Conservation (phyloP, 202 grass and related monocot species). For the Saccharum hybrid region DNA sequence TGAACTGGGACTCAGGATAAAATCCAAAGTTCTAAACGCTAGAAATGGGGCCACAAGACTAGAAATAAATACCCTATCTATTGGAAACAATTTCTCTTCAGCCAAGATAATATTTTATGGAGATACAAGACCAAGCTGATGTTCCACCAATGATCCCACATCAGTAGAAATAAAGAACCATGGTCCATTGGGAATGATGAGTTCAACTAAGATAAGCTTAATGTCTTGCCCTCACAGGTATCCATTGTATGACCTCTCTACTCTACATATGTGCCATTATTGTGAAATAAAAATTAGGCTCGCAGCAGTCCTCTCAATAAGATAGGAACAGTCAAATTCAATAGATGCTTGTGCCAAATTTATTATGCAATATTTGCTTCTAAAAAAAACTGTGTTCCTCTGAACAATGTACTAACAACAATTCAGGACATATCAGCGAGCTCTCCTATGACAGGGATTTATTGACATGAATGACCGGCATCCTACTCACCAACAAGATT, state of each 20-base stretch:
- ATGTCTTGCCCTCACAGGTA: background rate
- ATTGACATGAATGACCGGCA: no score
- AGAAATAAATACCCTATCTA: background rate
- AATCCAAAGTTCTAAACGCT: no score
- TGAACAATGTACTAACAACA: no score
- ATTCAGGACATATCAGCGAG: no score
- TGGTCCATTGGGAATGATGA: slow-evolving; percentile 22
- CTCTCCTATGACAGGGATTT: no score
- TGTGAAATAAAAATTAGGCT: slow-evolving; percentile 29
- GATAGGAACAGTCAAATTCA: slow-evolving; percentile 1
- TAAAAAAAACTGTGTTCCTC: no score
- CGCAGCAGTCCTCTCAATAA: slow-evolving; percentile 18
- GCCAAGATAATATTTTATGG: background rate
- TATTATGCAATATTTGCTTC: no score
- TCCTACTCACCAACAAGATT: no score
- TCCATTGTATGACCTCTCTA: slow-evolving; percentile 9
- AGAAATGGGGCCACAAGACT: no score
- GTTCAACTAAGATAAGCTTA: slow-evolving; percentile 16
- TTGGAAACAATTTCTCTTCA: background rate
- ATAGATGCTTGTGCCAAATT: no score
- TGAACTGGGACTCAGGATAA: no score
- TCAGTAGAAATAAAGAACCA: slow-evolving; percentile 9
- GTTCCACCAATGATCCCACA: background rate
- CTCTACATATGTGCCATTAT: background rate
- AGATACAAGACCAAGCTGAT: background rate